Conservation (phyloP, 164 flowering plant genomes). For the Piper longum region DNA sequence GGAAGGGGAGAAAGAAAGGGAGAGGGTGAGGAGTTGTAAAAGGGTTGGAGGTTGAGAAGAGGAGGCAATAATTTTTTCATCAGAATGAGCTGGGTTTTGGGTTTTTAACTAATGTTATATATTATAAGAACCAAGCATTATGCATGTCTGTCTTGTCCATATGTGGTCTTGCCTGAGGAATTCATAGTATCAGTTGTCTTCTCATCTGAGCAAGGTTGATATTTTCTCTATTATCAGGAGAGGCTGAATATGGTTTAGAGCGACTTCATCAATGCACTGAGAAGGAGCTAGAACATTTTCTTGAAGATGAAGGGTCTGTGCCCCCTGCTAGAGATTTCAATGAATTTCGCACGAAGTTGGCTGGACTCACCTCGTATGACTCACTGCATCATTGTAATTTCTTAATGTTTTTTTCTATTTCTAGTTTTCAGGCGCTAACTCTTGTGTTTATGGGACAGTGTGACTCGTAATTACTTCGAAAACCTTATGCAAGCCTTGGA, state of each 20-base stretch:
- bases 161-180: background rate
- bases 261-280: slow-evolving; percentile 74
- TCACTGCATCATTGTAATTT: background rate
- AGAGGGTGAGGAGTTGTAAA: too few relatives aligned
- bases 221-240: slow-evolving; percentile 27
- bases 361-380: slow-evolving; percentile 49
- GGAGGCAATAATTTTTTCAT: too few relatives aligned
- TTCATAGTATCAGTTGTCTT: background rate
- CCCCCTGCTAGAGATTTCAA: slow-evolving; percentile 36
- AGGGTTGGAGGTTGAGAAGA: too few relatives aligned
- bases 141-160: too few relatives aligned
- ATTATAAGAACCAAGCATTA: too few relatives aligned
- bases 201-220: background rate
- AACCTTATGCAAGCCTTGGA: slow-evolving; percentile 67
- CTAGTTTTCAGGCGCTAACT: background rate
- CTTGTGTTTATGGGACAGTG: slow-evolving; percentile 22
- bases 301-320: slow-evolving; percentile 20
- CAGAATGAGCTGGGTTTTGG: too few relatives aligned
- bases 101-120: too few relatives aligned
- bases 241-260: slow-evolving; percentile 72
- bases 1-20: too few relatives aligned
- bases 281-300: slow-evolving; percentile 42
- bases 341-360: slow-evolving; percentile 55
- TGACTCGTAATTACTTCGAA: slow-evolving; percentile 75
- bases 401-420: background rate